These are phyloP conservation scores for Psidium friedrichsthalianum DNA, from an alignment of 345 rosid genomes.

Conservation along the genomic window DNA sequence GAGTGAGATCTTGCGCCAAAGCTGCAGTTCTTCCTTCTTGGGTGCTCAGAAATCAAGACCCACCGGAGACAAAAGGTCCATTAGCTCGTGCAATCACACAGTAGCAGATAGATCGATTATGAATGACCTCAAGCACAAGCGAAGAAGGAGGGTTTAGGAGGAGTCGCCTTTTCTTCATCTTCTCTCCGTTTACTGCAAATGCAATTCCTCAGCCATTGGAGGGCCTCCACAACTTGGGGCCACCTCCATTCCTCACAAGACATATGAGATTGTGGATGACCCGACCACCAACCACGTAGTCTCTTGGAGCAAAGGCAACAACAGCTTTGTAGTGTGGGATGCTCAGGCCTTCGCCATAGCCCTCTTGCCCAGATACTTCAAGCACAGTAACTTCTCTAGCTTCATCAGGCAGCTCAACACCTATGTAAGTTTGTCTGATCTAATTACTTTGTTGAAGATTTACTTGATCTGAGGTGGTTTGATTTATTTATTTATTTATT, in stretches of 20 bases:
- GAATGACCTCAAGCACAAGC: background rate
- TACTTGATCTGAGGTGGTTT: background rate
- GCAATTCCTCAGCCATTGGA: conserved; percentile 8
- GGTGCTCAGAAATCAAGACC: background rate
- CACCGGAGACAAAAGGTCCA: background rate
- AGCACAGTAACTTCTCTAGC: conserved; percentile 81
- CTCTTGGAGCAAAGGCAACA: conserved; percentile 10
- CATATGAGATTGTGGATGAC: conserved; percentile 19
- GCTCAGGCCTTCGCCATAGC: conserved; percentile 22
- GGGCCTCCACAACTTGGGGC: background rate
- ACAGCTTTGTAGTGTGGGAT: conserved; percentile 13
- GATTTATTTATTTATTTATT: too few species aligned
- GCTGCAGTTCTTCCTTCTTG: background rate
- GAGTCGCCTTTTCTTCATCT: background rate
- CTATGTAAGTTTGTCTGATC: conserved; percentile 34
- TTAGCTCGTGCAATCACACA: background rate
- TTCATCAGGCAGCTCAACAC: conserved; percentile 78
- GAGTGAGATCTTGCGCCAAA: background rate
- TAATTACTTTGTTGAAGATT: background rate
- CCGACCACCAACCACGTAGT: conserved; percentile 4
- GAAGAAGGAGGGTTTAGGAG: background rate
- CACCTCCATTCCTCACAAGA: conserved; percentile 17
- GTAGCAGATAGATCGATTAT: background rate
- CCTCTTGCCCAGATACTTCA: conserved; percentile 57
- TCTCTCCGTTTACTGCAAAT: background rate